phyloP scores from a whole-genome alignment of 371 early-diverging fungal genomes.

The Mortierella sp. region DNA sequence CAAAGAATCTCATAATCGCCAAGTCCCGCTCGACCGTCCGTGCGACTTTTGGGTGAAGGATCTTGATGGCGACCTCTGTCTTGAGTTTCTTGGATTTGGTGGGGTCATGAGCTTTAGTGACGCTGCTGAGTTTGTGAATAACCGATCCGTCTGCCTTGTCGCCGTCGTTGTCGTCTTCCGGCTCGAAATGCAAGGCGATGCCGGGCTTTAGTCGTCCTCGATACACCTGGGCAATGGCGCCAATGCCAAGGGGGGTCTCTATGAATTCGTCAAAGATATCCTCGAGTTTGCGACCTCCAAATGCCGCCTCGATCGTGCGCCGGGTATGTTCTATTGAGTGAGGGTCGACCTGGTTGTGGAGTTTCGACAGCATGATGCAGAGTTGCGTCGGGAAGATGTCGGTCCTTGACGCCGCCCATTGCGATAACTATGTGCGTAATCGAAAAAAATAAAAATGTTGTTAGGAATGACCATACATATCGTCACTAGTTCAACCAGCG shows the following conservation, averaged over 20 bases:
- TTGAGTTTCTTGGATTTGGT: constrained; percentile 51
- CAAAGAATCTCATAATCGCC: constrained; percentile 81
- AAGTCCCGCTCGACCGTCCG: constrained; percentile 83
- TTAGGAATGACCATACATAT: not conserved
- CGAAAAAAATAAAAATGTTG: constrained; percentile 7
- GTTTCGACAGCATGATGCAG: constrained; percentile 79
- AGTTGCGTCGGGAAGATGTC: constrained; percentile 91
- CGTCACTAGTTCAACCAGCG: not conserved
- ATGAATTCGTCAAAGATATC: constrained; percentile 85
- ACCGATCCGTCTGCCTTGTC: constrained; percentile 27
- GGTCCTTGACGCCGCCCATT: constrained; percentile 95
- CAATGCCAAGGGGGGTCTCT: constrained; percentile 87
- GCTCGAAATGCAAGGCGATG: constrained; percentile 58
- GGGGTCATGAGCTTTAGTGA: constrained; percentile 3
- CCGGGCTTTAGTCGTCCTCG: constrained; percentile 72
- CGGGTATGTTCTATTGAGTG: constrained; percentile 83
- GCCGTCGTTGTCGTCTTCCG: constrained; percentile 28
- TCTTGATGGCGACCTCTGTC: constrained; percentile 91
- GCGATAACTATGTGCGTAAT: constrained; percentile 76
- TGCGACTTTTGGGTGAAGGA: constrained; percentile 89
- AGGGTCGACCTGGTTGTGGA: constrained; percentile 87
- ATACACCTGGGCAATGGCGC: constrained; percentile 97
- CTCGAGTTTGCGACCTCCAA: constrained; percentile 73
- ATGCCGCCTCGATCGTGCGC: constrained; percentile 70
- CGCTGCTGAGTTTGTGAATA: constrained; percentile 33